These are phyloP conservation scores for Pyrenochaeta sp. DNA, from an alignment of 2,329 filamentous ascomycete species.

Conservation along the genomic window DNA sequence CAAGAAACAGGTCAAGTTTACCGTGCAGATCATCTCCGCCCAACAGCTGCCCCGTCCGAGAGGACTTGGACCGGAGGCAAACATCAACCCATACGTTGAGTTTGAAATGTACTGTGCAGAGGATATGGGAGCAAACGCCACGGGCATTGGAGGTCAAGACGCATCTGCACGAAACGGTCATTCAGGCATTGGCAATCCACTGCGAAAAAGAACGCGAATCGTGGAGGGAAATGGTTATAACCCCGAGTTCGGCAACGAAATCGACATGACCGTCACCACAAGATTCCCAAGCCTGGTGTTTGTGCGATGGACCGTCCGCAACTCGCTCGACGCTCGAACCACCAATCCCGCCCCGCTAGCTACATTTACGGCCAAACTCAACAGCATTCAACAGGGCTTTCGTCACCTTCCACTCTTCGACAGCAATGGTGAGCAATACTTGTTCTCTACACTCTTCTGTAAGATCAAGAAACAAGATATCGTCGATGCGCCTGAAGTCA, in stretches of 20 bases:
- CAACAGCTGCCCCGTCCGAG: constrained; percentile 90
- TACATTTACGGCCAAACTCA: constrained; percentile 91
- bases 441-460: constrained; percentile 95
- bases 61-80: constrained; percentile 73
- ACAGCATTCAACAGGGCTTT: constrained; percentile 88
- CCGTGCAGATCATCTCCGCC: constrained; percentile 88
- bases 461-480: constrained; percentile 73
- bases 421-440: constrained; percentile 86
- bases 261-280: constrained; percentile 85
- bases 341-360: constrained; percentile 74
- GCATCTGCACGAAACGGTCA: constrained; percentile 69
- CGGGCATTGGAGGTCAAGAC: constrained; percentile 70
- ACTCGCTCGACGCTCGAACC: constrained; percentile 78
- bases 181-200: constrained; percentile 73
- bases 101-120: constrained; percentile 94
- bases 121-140: constrained; percentile 81
- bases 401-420: constrained; percentile 91
- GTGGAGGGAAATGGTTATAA: constrained; percentile 92
- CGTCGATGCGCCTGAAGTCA: constrained; percentile 48
- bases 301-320: constrained; percentile 89
- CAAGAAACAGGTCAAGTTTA: constrained; percentile 83
- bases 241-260: constrained; percentile 81
- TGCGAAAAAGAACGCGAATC: constrained; percentile 80
- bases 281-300: constrained; percentile 94
- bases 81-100: constrained; percentile 91